Base-by-base conservation (phyloP, 2,329 filamentous ascomycete genomes). In the Magnaporthales sp. region DNA sequence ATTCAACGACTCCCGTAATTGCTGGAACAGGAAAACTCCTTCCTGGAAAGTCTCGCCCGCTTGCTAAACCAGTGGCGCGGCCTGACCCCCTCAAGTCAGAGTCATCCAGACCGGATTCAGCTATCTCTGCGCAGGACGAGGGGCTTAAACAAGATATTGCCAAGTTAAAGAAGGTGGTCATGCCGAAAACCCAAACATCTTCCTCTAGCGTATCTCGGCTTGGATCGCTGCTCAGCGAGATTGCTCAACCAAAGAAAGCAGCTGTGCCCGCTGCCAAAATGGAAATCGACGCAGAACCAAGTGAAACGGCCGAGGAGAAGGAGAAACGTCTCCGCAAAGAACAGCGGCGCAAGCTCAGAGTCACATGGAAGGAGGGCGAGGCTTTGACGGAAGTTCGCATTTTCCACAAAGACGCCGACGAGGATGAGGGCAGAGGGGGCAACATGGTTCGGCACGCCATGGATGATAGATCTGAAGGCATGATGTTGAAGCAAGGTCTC, bases 351-450 rank as follows among this genome's bases (percentile, higher is more conserved):
- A 86, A 89, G 69, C 79, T 93, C 26, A 84, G 88, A 13, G 91
- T 94, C 6, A 84, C 79, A 7, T 94, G 90, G 83, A 91, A 89
- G 73, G 83, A 86, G 0, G 90, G 89, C 64, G 79, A 84, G 22
- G 84, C 87, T 31, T 81, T 94, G 31, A 88, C 88, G 1, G 80
- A 91, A 70, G 80, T 92, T 66, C 85, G 86, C 69, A 79, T 88
- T 64, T 93, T 93, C 77, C 86, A 87, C 66, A 90, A 91, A 71
- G 83, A 85, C 1, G 90, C 92, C 73, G 89, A 91, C 3, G 90
- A 93, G 73, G 89, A 92, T 70, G 82, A 88, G 67, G 89, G 87
- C 66, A 84, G 90, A 66, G 84, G 86, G 66, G 81, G 83, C 66
- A 89, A 87, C 72, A 88, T 91, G 82, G 84, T 89, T 56, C 86